Evolutionary conservation across 179 eudicot species (phyloP), one percentile per base, ranked within the genome.

Genomic region (Corrigiola litoralis): DNA sequence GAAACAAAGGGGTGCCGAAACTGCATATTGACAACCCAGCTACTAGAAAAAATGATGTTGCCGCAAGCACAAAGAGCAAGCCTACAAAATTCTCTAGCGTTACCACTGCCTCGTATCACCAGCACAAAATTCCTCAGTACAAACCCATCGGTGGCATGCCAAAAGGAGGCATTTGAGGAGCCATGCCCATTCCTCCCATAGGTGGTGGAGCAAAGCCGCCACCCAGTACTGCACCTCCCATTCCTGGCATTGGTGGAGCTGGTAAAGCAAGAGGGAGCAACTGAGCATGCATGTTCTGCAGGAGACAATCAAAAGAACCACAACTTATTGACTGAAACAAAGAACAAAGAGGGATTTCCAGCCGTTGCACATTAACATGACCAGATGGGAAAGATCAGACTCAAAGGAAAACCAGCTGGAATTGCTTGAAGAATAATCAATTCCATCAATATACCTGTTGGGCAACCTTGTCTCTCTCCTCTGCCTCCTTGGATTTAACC

Each of bases 121-220:
- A 42, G 41, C 23, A 36, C 5, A 55, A 20, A 29, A 23, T 6
- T 17, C 65, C 23, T 67, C 38, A 78, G 72, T 79, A 79, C 5
- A 77, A 71, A 23, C 82, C 82, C 82, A 79, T 79, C 4, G 79
- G 82, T 8, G 82, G 82, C 82, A 79, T 79, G 49, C 82, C 82
- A 45, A 27, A 79, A 21, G 79, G 71, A 29, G 82, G 79, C 82
- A 78, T 78, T 9, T 79, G 82, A 38, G 82, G 82, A n/a, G n/a
- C n/a, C 82, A 79, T 79, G 48, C 82, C 82, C 82, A 79, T 79
- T 16, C 71, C 63, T 3, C 80, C 80, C 83, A 79, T 79, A 0
- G 81, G 78, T 42, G 72, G 82, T 1, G 77, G 73, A 6, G 77
- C 80, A 65, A 16, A 75, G 8, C 83, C 82, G 2, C 77, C 77